Percentiles rank a stretch among this genome's conserved stretches.
phyloP scores from a whole-genome alignment of 768 basidiomycete species.

The Tulasnella sp. region DNA sequence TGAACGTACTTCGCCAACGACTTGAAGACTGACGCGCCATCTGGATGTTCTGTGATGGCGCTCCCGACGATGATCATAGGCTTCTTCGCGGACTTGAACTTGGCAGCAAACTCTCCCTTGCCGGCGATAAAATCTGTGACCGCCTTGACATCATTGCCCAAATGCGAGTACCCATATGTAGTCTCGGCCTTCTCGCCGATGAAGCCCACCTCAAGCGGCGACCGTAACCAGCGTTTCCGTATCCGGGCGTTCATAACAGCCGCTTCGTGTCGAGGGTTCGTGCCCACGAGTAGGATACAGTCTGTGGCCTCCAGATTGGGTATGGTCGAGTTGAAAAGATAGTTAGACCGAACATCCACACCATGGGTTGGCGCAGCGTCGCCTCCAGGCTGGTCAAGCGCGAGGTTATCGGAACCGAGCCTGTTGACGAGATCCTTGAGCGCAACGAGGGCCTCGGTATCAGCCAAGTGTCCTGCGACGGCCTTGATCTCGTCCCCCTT shows the following conservation, averaged over 20 bases:
- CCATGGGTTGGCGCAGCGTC: conserved; percentile 60
- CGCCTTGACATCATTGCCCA: conserved; percentile 67
- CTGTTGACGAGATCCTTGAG: conserved; percentile 89
- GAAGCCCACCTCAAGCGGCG: conserved; percentile 73
- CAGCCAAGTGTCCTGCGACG: conserved; percentile 84
- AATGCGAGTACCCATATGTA: conserved; percentile 85
- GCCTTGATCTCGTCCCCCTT: conserved; percentile 89
- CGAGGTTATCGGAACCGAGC: conserved; percentile 89
- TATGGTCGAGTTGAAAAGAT: conserved; percentile 90
- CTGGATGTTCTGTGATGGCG: conserved; percentile 71
- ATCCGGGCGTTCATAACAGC: conserved; percentile 96
- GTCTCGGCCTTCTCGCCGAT: conserved; percentile 88
- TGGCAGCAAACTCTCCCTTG: conserved; percentile 63
- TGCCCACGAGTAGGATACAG: conserved; percentile 85
- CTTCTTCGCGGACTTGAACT: conserved; percentile 81
- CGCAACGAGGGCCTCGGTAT: conserved; percentile 86
- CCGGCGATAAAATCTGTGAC: conserved; percentile 68
- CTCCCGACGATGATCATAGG: conserved; percentile 92
- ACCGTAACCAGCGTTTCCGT: conserved; percentile 87
- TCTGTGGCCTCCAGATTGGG: conserved; percentile 87
- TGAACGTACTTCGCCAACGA: conserved; percentile 71
- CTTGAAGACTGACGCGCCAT: conserved; percentile 69
- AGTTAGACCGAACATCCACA: conserved; percentile 88
- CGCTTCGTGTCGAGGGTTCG: conserved; percentile 94
- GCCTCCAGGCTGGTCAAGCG: conserved; percentile 65